Evolutionary conservation across 768 basidiomycete species (phyloP), one percentile per base, ranked within the genome.

Genomic region (Suillus brevipes): DNA sequence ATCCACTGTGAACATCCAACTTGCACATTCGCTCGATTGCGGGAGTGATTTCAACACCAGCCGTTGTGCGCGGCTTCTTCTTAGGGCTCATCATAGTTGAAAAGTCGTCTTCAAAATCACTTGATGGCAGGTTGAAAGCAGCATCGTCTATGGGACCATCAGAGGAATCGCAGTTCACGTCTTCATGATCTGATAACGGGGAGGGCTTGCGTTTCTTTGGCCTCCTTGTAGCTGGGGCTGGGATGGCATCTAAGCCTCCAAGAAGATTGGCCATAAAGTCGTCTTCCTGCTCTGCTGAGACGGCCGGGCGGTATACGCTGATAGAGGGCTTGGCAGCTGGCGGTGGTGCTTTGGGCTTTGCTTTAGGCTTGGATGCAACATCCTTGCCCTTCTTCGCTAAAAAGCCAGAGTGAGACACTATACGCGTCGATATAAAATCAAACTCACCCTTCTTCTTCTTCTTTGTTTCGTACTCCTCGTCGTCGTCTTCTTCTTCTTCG

Each of bases 181-280:
- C 75, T 20, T 78, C 73, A 13, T 78, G 77, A 58, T 82, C 79
- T 55, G 78, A 79, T 18, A 78, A 67, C 0, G 84, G 85, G 1
- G 84, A 86, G 14, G 87, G 83, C 65, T 92, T 92, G 37, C 91
- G 88, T 73, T 92, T 93, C 62, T 85, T 85, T n/a, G 78, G 67
- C 34, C 72, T 78, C 34, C 63, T 63, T 3, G 76, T 75, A 4
- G 78, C 68, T 13, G 83, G 73, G 34, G 76, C 71, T 13, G 85
- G 78, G 12, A 78, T 72, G 6, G 78, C 76, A 65, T 93, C 92
- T 75, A 97, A 85, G 25, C 80, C 84, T 10, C 88, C 90, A 12
- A 99, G 79, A 1, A 99, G 77, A 43, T 84, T 85, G 0, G 87
- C 85, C 93, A 99, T 91, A 68, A 99, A 94, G 69, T 97, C 94